A percentile compares a stretch with the other conserved stretches of the same genome.
phyloP scores from a whole-genome alignment of 305 asterid species.

The Salvia sclarea region DNA sequence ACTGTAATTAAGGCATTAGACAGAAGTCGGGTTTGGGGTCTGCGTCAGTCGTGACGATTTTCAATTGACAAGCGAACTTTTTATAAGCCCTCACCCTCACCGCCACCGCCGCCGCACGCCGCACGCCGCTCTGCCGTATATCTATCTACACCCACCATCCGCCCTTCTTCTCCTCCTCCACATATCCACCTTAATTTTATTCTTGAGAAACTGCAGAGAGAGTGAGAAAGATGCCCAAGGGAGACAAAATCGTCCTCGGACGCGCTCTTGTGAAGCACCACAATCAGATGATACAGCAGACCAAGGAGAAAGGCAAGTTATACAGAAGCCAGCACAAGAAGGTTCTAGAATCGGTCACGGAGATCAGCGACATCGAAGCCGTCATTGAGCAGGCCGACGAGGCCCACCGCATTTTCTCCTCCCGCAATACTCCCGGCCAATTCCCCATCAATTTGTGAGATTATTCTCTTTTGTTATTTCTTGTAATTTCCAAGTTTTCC shows the following conservation, averaged over 20 bases:
- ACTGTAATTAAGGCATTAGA: too few relatives aligned
- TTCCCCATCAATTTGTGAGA: conserved; percentile 64
- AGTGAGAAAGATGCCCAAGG: conserved; percentile 46
- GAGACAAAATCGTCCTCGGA: conserved; percentile 71
- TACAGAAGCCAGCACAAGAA: conserved; percentile 74
- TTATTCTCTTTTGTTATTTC: neutral
- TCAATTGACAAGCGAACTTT: neutral
- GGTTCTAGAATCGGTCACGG: conserved; percentile 87
- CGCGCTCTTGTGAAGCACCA: conserved; percentile 92
- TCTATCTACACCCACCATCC: neutral
- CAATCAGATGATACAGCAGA: conserved; percentile 72
- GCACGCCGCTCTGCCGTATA: too few relatives aligned
- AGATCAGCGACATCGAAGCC: conserved; percentile 84
- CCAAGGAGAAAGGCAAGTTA: conserved; percentile 66
- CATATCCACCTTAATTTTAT: neutral
- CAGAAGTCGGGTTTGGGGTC: too few relatives aligned
- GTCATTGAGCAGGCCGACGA: conserved; percentile 85
- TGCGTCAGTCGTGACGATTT: too few relatives aligned
- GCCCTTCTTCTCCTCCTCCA: conserved; percentile 7
- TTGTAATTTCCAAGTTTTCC: neutral
- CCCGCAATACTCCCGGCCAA: conserved; percentile 52
- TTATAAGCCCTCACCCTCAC: conserved; percentile 4
- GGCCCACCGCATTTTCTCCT: conserved; percentile 69
- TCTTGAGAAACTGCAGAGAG: neutral
- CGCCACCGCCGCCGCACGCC: conserved; percentile 30